These are phyloP conservation scores for Cyclaneusma minus DNA, from an alignment of 2,329 filamentous ascomycete genomes.

Conservation along the genomic window DNA sequence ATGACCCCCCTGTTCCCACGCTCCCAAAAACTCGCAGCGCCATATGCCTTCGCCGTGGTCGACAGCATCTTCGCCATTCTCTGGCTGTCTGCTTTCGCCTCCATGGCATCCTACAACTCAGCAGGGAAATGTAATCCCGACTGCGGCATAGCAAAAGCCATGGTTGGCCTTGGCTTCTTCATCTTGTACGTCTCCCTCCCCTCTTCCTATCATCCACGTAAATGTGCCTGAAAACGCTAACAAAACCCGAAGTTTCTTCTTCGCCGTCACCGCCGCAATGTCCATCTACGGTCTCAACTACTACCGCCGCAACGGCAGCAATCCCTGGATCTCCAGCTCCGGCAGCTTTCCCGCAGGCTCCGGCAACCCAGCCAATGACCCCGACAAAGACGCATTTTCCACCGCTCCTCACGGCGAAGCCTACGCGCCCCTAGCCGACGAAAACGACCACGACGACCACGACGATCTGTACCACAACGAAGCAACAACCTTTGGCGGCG, in stretches of 20 bases:
- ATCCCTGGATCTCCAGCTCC: too few species aligned
- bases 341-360: conserved; percentile 27
- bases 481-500: background rate
- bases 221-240: background rate
- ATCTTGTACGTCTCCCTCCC: conserved; percentile 32
- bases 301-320: conserved; percentile 45
- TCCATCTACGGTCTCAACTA: conserved; percentile 45
- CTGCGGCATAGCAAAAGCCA: conserved; percentile 45
- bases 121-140: conserved; percentile 35
- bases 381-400: conserved; percentile 54
- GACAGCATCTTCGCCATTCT: conserved; percentile 42
- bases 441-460: conserved; percentile 29
- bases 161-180: conserved; percentile 47
- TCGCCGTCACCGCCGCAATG: conserved; percentile 33
- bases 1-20: conserved; percentile 49
- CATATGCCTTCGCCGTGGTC: conserved; percentile 42
- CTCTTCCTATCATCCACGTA: background rate
- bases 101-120: conserved; percentile 48
- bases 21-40: conserved; percentile 44
- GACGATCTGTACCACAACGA: conserved; percentile 3
- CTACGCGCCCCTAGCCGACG: conserved; percentile 45
- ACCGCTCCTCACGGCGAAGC: conserved; percentile 53
- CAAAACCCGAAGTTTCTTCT: conserved; percentile 32
- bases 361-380: conserved; percentile 31
- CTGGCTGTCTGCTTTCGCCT: conserved; percentile 52